Conservation (phyloP, 129 eudicot genomes). For the Lonicera japonica region DNA sequence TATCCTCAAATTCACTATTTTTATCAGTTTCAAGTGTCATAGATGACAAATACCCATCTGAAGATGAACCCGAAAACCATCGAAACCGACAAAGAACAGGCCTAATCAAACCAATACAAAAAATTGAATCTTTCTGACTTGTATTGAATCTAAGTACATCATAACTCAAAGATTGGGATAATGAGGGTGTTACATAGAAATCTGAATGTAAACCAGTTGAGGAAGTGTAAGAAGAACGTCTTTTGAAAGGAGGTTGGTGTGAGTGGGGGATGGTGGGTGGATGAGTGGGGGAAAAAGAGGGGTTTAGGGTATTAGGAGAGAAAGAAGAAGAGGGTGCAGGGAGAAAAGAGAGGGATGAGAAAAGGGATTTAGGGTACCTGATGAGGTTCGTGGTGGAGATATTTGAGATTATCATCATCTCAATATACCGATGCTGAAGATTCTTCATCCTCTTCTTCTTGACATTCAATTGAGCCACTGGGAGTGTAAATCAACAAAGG, state of each 20-base stretch:
- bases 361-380: slow-evolving; percentile 19
- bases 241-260: slow-evolving; percentile 6
- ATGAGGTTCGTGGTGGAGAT: slow-evolving; percentile 4
- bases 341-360: background rate
- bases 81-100: background rate
- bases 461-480: background rate
- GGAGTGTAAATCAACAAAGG: background rate
- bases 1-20: slow-evolving; percentile 5
- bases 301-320: slow-evolving; percentile 23
- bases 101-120: no score
- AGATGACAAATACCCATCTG: background rate
- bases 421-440: background rate
- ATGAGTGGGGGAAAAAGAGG: slow-evolving; percentile 3
- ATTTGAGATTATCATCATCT: slow-evolving; percentile 17
- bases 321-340: background rate
- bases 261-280: no score
- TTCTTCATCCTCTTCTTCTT: background rate
- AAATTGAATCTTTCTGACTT: background rate
- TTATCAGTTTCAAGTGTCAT: slow-evolving; percentile 9
- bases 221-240: background rate
- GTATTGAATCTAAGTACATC: background rate
- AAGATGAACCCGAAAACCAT: slow-evolving; percentile 9
- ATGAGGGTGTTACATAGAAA: slow-evolving; percentile 4
- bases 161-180: background rate
- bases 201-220: slow-evolving; percentile 22